Evolutionary conservation across 2,329 filamentous ascomycete species (phyloP), one percentile per base, ranked within the genome.

Genomic region (Nakataea oryzae): DNA sequence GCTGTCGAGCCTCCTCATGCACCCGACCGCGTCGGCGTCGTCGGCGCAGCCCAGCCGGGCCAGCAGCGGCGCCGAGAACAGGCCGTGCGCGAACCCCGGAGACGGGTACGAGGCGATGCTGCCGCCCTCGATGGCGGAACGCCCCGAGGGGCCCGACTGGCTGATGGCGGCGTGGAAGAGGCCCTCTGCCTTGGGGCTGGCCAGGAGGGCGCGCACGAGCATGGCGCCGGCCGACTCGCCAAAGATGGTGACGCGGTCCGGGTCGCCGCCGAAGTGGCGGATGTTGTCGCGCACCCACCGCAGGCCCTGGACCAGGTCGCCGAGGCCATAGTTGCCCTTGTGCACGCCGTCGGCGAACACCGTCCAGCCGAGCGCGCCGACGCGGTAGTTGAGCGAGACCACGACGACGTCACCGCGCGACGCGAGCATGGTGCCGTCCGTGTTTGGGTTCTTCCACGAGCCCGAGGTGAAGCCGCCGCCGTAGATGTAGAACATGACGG

Each of bases 401-500:
- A 74, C 70, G 0, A 79, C 76, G 9, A 78, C 74, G 63, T 80
- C 77, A 14, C 78, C 78, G 17, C 77, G 69, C 21, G 77, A 75
- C 3, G 75, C 76, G 34, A 79, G 68, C 64, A 76, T 77, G 2
- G 75, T 75, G n/a, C 77, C 76, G 66, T 79, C 78, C 29, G 75
- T 78, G 21, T 75, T 76, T 5, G 75, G 68, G 62, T 79, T 77
- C 61, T 74, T 75, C 12, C 74, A 74, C 12, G 72, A 74, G 3
- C 77, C 78, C 6, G 66, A 68, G 1, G 70, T 74, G 57, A 78
- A 74, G 1, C 72, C 75, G 9, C 78, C 77, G 17, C 78, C 78
- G 61, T 78, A 75, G 28, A 79, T 73, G 69, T 76, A 81, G 26
- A 81, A 69, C 72, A 80, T 76, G 14, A 80, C 78, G 2, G 78